A percentile compares a stretch with the other conserved stretches of the same genome.
These are phyloP conservation scores for Madurella fahalii DNA, from an alignment of 2,329 filamentous ascomycete species.

Conservation along the genomic window DNA sequence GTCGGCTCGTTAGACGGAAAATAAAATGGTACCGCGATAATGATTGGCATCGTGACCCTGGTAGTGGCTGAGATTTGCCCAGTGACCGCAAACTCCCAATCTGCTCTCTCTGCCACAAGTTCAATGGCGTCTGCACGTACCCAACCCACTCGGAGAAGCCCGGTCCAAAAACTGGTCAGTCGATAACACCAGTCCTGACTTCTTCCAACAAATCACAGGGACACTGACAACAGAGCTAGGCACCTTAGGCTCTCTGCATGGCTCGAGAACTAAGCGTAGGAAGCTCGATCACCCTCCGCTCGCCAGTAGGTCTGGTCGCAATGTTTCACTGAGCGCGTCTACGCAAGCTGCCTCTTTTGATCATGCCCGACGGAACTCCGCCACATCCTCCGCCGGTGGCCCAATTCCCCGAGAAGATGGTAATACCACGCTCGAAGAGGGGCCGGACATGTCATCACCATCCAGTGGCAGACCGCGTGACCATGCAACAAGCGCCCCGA, in stretches of 20 bases:
- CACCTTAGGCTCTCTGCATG: neutral
- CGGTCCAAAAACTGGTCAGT: conserved; percentile 30
- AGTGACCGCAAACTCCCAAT: conserved; percentile 24
- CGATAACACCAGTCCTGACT: too few species aligned
- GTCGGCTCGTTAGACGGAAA: conserved; percentile 20
- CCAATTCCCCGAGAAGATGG: conserved; percentile 4
- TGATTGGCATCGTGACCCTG: neutral
- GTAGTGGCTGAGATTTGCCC: neutral
- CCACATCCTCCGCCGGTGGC: conserved; percentile 1
- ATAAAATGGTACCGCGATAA: conserved; percentile 24
- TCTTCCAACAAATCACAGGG: neutral
- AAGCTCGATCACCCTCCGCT: conserved; percentile 1
- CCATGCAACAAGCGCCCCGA: conserved; percentile 10
- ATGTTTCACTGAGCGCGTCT: neutral
- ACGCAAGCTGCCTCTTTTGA: conserved; percentile 1
- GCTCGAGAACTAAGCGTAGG: conserved; percentile 9
- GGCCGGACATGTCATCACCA: neutral
- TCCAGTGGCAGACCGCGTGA: neutral
- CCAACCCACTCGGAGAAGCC: conserved; percentile 27
- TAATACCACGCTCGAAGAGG: neutral
- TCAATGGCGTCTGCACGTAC: conserved; percentile 25
- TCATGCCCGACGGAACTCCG: conserved; percentile 4
- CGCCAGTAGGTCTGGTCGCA: neutral
- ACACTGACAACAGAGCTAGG: neutral
- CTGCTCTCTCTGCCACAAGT: conserved; percentile 25